Evolutionary conservation across 1,284 basidiomycete genomes (phyloP), one percentile per base, ranked within the genome.

Genomic region (Ustilago vetiveriae): DNA sequence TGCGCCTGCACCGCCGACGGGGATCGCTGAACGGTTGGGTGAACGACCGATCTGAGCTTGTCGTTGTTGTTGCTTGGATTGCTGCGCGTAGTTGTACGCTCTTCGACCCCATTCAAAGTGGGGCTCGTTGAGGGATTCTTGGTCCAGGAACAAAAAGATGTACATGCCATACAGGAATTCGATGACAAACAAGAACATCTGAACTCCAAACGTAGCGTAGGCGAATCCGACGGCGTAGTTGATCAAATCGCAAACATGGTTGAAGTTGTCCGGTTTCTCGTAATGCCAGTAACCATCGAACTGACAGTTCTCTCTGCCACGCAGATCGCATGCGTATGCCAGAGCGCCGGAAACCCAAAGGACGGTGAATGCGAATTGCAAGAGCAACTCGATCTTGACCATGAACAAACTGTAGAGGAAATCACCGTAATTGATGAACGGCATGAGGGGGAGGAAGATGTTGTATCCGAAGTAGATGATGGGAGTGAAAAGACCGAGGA

Each of bases 41-140:
- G 52, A 41, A 3, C 47, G 41, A 16, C 55, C 42, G 27, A 56
- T 66, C 9, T 35, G 45, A 7, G 35, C n/a, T 21, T 44, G 39
- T 5, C 53, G 40, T 29, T 65, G 50, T 32, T 55, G 43, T 42
- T 58, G 59, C 35, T 45, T 55, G 17, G 27, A 8, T 35, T 50
- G 45, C 54, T 69, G 66, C 33, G 64, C 60, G 50, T 74, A 78
- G 63, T 82, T 72, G 67, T 77, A 82, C 9, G 79, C 80, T 14
- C 80, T 48, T 1, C 75, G 42, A 22, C 80, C 80, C 80, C 80
- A 82, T 21, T 76, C 69, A 39, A 76, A 82, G 57, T 77, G 74
- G 6, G 76, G 74, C 54, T 82, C 80, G 55, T 75, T 78, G 91
- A 81, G 44, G 5, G 55, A 90, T 88, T 83, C 82, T 55, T 83